Evolutionary conservation across 768 basidiomycete species (phyloP).

Genomic region (Kwoniella shandongensis): DNA sequence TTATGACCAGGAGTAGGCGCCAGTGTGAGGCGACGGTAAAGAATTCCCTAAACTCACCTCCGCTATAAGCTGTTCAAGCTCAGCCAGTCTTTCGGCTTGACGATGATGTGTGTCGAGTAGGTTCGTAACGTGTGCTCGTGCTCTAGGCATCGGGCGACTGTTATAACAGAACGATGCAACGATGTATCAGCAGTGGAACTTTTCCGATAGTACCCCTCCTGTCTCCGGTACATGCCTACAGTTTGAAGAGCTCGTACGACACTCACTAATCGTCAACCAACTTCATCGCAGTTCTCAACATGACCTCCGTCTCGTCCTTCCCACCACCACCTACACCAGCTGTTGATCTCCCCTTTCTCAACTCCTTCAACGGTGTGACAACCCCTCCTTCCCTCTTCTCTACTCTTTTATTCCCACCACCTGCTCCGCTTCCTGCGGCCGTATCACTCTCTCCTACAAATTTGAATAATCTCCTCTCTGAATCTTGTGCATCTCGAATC

Average conservation of each 20-base stretch:
- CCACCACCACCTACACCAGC: conserved; percentile 1
- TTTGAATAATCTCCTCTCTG: conserved; percentile 45
- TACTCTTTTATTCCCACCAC: conserved; percentile 38
- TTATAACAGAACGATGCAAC: not conserved
- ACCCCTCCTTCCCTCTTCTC: conserved; percentile 47
- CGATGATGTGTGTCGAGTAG: conserved; percentile 41
- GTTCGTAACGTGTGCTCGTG: conserved; percentile 42
- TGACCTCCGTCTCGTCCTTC: conserved; percentile 37
- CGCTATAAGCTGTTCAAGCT: conserved; percentile 43
- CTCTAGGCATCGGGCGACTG: conserved; percentile 51
- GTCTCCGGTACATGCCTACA: not conserved
- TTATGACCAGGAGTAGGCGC: too few relatives aligned
- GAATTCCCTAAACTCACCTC: conserved; percentile 21
- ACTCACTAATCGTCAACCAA: conserved; percentile 53
- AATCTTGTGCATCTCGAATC: conserved; percentile 48
- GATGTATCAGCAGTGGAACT: not conserved
- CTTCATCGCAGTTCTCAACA: conserved; percentile 44
- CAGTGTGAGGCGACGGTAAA: not conserved
- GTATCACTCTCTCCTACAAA: conserved; percentile 43
- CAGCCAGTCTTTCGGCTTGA: conserved; percentile 36
- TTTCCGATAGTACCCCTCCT: too few relatives aligned
- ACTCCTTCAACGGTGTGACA: conserved; percentile 42
- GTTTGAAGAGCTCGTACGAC: not conserved
- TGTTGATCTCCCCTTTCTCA: conserved; percentile 11
- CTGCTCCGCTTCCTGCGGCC: conserved; percentile 9